A percentile compares a stretch with the other conserved stretches of the same genome.
phyloP scores from a whole-genome alignment of 805 yeast species.

The Starmerella kuoi region DNA sequence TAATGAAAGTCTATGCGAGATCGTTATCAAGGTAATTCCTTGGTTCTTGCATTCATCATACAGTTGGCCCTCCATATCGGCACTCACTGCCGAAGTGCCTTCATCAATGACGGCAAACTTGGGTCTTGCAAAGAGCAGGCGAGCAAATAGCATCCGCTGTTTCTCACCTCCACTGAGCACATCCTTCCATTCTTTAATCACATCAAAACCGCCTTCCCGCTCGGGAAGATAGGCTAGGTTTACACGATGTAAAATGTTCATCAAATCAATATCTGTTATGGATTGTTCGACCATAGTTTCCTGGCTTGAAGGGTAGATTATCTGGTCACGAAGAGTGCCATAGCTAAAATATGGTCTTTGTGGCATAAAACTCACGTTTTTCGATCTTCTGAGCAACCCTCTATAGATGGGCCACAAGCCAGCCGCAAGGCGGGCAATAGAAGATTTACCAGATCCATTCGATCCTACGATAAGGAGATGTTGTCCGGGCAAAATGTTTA shows the following conservation, averaged over 20 bases:
- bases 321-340: constrained; percentile 82
- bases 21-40: constrained; percentile 65
- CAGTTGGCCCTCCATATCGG: constrained; percentile 77
- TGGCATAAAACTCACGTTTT: constrained; percentile 56
- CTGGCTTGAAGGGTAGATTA: constrained; percentile 73
- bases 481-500: constrained; percentile 50
- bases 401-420: constrained; percentile 84
- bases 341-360: constrained; percentile 71
- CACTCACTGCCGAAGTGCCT: constrained; percentile 85
- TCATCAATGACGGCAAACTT: constrained; percentile 77
- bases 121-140: constrained; percentile 69
- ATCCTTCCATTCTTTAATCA: constrained; percentile 66
- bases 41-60: constrained; percentile 62
- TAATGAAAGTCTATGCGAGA: constrained; percentile 71
- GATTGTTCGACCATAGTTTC: constrained; percentile 67
- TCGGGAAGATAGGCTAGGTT: constrained; percentile 67
- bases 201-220: constrained; percentile 43
- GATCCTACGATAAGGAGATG: constrained; percentile 72
- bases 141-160: constrained; percentile 79
- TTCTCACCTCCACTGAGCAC: constrained; percentile 95
- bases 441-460: constrained; percentile 83
- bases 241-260: constrained; percentile 58
- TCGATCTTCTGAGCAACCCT: constrained; percentile 72
- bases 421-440: constrained; percentile 70
- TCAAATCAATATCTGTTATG: constrained; percentile 53